Evolutionary conservation across 306 rosid genomes (phyloP).

Genomic region (Castanea sativa): DNA sequence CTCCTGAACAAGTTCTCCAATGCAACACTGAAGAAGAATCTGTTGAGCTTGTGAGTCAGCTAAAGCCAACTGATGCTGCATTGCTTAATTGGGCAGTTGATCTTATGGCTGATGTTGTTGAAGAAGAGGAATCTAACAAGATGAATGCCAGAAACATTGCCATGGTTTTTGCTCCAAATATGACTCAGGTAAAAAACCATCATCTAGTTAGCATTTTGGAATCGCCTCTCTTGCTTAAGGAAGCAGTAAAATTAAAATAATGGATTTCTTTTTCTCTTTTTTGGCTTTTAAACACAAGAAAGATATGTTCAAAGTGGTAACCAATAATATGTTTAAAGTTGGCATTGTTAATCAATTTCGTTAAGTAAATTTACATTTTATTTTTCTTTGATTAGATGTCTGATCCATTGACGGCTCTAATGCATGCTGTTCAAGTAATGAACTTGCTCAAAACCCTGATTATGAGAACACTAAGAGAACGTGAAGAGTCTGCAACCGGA

Average conservation of each 20-base stretch:
- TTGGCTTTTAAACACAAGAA: neutral
- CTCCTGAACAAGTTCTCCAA: slow-evolving; percentile 89
- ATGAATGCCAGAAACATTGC: slow-evolving; percentile 96
- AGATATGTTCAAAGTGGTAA: neutral
- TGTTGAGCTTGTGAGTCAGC: slow-evolving; percentile 72
- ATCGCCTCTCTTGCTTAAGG: neutral
- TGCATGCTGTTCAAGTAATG: slow-evolving; percentile 99
- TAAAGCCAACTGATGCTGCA: slow-evolving; percentile 73
- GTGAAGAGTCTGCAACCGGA: slow-evolving; percentile 60
- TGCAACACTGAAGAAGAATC: slow-evolving; percentile 88
- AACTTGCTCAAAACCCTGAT: slow-evolving; percentile 88
- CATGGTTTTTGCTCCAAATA: slow-evolving; percentile 97
- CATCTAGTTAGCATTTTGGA: neutral
- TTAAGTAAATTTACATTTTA: neutral
- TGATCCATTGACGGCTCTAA: slow-evolving; percentile 94
- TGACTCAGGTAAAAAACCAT: slow-evolving; percentile 66
- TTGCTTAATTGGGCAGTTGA: slow-evolving; percentile 86
- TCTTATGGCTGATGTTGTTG: slow-evolving; percentile 98
- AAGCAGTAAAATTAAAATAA: neutral
- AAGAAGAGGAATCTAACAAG: slow-evolving; percentile 81
- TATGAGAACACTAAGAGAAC: slow-evolving; percentile 69
- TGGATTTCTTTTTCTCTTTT: neutral
- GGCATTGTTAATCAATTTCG: neutral
- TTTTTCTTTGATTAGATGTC: slow-evolving; percentile 71
- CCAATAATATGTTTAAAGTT: neutral